phyloP scores from a whole-genome alignment of 83 land plant genomes.

The Diphasiastrum complanatum region DNA sequence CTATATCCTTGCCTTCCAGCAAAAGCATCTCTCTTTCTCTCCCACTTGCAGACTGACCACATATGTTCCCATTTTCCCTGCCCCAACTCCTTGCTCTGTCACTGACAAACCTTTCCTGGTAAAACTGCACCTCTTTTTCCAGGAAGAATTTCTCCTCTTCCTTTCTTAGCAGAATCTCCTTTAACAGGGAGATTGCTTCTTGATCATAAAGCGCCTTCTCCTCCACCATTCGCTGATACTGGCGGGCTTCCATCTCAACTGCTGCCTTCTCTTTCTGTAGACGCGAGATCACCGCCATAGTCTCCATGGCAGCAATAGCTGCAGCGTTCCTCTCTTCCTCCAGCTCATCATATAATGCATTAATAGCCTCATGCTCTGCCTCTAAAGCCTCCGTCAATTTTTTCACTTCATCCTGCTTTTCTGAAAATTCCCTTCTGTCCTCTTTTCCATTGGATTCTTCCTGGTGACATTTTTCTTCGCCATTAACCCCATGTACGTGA shows the following conservation, averaged over 20 bases:
- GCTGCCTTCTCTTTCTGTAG: conserved; percentile 70
- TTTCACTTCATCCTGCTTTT: too few species aligned
- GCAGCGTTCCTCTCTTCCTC: conserved; percentile 73
- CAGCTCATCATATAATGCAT: conserved; percentile 46
- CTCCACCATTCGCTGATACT: conserved; percentile 62
- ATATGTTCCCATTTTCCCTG: too few species aligned
- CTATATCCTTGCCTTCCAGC: too few species aligned
- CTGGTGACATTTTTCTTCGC: too few species aligned
- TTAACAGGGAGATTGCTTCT: conserved; percentile 46
- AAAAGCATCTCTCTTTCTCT: too few species aligned
- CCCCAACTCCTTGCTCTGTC: too few species aligned
- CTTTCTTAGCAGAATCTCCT: conserved; percentile 45
- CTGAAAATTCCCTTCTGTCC: too few species aligned
- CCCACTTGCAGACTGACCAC: too few species aligned
- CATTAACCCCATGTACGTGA: too few species aligned
- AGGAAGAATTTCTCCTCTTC: conserved; percentile 54
- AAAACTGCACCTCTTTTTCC: conserved; percentile 38
- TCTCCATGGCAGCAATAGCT: conserved; percentile 53
- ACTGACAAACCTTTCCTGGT: too few species aligned
- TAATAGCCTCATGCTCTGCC: conserved; percentile 39
- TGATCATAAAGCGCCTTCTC: conserved; percentile 65
- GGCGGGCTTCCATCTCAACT: conserved; percentile 63
- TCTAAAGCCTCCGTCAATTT: too few species aligned
- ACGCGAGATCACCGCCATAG: conserved; percentile 75
- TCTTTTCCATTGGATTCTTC: too few species aligned